phyloP scores from a whole-genome alignment of 768 basidiomycete genomes.

The Podaxis sp. region DNA sequence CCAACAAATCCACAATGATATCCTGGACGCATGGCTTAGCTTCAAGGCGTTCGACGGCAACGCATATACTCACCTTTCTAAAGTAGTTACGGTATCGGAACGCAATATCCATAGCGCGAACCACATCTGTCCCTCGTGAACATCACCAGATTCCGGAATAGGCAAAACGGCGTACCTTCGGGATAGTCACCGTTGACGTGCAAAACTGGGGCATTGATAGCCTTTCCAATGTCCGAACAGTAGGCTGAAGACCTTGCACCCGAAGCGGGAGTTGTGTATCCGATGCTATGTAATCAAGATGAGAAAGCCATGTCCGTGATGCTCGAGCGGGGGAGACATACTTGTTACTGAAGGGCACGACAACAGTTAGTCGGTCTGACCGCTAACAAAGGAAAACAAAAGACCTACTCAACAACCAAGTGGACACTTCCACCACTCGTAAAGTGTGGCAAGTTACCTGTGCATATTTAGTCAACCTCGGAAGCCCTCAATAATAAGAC shows the following conservation, averaged over 20 bases:
- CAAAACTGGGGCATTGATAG: conserved; percentile 84
- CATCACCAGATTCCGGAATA: neutral
- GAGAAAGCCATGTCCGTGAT: neutral
- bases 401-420: conserved; percentile 82
- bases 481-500: neutral
- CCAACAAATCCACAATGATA: conserved; percentile 85
- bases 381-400: neutral
- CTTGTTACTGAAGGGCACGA: conserved; percentile 50
- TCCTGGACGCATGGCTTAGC: conserved; percentile 41
- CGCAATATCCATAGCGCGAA: conserved; percentile 82
- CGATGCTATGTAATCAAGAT: conserved; percentile 52
- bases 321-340: conserved; percentile 22
- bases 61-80: conserved; percentile 50
- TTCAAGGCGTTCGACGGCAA: neutral
- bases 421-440: conserved; percentile 90
- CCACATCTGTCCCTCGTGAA: conserved; percentile 55
- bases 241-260: conserved; percentile 83
- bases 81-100: conserved; percentile 86
- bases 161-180: conserved; percentile 50
- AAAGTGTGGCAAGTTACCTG: conserved; percentile 87
- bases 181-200: conserved; percentile 93
- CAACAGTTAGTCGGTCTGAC: neutral
- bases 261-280: conserved; percentile 88
- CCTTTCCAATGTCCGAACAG: conserved; percentile 86
- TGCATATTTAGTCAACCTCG: neutral